Evolutionary conservation across 345 rosid species (phyloP).

Genomic region (Noccaea caerulescens): DNA sequence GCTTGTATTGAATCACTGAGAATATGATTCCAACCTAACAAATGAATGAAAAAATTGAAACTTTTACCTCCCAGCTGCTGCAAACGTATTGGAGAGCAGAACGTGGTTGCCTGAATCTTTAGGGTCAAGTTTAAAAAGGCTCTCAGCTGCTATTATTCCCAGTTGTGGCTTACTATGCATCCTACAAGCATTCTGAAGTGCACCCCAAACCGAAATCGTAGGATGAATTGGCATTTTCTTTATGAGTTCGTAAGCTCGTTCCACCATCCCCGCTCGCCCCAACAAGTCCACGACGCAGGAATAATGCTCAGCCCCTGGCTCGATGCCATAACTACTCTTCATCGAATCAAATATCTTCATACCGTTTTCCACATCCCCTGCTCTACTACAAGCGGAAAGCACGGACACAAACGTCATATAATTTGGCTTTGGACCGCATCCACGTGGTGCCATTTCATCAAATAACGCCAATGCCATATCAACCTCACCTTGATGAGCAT

Average conservation of each 20-base stretch:
- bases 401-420: slow-evolving; percentile 72
- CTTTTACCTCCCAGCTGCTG: slow-evolving; percentile 74
- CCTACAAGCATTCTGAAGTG: slow-evolving; percentile 85
- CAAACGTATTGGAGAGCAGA: slow-evolving; percentile 78
- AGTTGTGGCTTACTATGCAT: slow-evolving; percentile 64
- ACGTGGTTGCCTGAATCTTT: slow-evolving; percentile 83
- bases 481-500: slow-evolving; percentile 78
- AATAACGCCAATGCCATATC: slow-evolving; percentile 61
- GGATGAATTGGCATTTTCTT: slow-evolving; percentile 69
- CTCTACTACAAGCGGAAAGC: slow-evolving; percentile 87
- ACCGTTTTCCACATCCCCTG: slow-evolving; percentile 67
- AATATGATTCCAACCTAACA: slow-evolving; percentile 1
- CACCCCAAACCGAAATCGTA: slow-evolving; percentile 82
- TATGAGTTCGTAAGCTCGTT: slow-evolving; percentile 61
- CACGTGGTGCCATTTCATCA: slow-evolving; percentile 53
- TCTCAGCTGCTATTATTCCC: slow-evolving; percentile 70
- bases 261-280: slow-evolving; percentile 83
- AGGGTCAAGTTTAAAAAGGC: slow-evolving; percentile 75
- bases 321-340: slow-evolving; percentile 57
- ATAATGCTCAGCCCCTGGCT: slow-evolving; percentile 80
- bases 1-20: not conserved
- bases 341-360: slow-evolving; percentile 71
- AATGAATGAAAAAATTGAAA: slow-evolving; percentile 9
- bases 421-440: slow-evolving; percentile 56
- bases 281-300: slow-evolving; percentile 85